Evolutionary conservation across 2,329 filamentous ascomycete genomes (phyloP).

Genomic region (Cladosporium velox): DNA sequence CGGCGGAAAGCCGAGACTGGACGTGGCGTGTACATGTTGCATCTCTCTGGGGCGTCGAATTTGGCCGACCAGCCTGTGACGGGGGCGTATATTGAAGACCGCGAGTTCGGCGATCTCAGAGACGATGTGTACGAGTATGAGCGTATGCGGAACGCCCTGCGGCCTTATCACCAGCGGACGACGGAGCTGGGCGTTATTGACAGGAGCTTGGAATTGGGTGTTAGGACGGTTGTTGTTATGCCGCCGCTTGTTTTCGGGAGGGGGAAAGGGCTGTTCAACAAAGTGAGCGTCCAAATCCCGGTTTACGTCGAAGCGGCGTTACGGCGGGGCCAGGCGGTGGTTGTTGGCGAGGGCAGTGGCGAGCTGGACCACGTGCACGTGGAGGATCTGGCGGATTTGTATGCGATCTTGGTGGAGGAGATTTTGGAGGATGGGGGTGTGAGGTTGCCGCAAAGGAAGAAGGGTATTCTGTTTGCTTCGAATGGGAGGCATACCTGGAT

Average conservation of each 20-base stretch:
- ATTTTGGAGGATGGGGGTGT: slow-evolving; percentile 34
- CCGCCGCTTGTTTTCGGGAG: not conserved
- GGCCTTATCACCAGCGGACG: slow-evolving; percentile 48
- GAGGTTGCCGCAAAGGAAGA: slow-evolving; percentile 37
- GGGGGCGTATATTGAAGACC: slow-evolving; percentile 31
- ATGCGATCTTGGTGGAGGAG: slow-evolving; percentile 41
- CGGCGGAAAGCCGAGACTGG: slow-evolving; percentile 41
- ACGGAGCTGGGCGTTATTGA: slow-evolving; percentile 49
- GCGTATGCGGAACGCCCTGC: slow-evolving; percentile 39
- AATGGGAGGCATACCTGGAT: slow-evolving; percentile 46
- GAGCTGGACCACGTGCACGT: slow-evolving; percentile 51
- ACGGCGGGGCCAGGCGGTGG: slow-evolving; percentile 35
- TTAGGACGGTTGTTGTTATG: slow-evolving; percentile 50
- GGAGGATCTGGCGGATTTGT: slow-evolving; percentile 47
- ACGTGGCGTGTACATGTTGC: slow-evolving; percentile 43
- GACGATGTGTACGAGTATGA: slow-evolving; percentile 50
- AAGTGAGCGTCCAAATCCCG: slow-evolving; percentile 44
- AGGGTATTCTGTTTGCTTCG: slow-evolving; percentile 49
- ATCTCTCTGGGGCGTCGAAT: slow-evolving; percentile 50
- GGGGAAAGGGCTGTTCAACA: slow-evolving; percentile 40
- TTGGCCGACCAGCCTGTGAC: slow-evolving; percentile 47
- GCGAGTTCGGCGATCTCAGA: slow-evolving; percentile 43
- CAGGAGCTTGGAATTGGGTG: slow-evolving; percentile 41
- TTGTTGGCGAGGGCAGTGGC: slow-evolving; percentile 42
- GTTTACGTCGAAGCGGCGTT: slow-evolving; percentile 38